Evolutionary conservation across 2,329 filamentous ascomycete species (phyloP).

Genomic region (Periconia sp.): DNA sequence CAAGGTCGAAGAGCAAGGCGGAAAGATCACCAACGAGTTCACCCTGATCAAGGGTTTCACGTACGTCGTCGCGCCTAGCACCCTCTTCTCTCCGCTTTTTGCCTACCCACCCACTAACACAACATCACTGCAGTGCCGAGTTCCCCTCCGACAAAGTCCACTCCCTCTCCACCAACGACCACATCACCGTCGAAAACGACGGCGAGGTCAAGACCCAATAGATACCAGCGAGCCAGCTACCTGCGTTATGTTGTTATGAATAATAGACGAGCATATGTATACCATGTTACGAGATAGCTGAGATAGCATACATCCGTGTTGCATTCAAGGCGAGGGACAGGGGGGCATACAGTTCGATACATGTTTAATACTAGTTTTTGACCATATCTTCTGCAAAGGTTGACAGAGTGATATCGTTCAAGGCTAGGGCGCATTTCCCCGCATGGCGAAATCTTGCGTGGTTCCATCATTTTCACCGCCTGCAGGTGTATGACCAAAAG

Average conservation of each 20-base stretch:
- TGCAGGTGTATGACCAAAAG: background rate
- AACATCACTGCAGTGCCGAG: constrained; percentile 60
- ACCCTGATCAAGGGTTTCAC: constrained; percentile 88
- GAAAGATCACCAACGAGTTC: constrained; percentile 82
- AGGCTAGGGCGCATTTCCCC: too few species aligned
- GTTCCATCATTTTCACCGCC: too few species aligned
- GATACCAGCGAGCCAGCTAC: constrained; percentile 11
- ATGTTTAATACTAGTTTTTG: background rate
- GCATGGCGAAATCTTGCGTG: too few species aligned
- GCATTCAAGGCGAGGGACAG: too few species aligned
- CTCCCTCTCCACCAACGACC: constrained; percentile 67
- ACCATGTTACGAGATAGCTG: background rate
- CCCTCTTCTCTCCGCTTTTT: background rate
- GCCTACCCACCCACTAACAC: constrained; percentile 5
- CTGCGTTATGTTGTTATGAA: background rate
- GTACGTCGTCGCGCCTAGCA: constrained; percentile 61
- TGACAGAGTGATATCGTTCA: too few species aligned
- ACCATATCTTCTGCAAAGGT: background rate
- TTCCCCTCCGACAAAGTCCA: constrained; percentile 68
- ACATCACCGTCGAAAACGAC: constrained; percentile 80
- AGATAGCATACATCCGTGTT: background rate
- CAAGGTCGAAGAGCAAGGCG: constrained; percentile 72
- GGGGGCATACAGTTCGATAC: background rate
- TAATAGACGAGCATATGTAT: background rate
- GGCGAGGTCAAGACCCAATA: constrained; percentile 72